These are phyloP conservation scores for Cladophialophora chaetospira DNA, from an alignment of 2,329 filamentous ascomycete genomes.

Conservation along the genomic window DNA sequence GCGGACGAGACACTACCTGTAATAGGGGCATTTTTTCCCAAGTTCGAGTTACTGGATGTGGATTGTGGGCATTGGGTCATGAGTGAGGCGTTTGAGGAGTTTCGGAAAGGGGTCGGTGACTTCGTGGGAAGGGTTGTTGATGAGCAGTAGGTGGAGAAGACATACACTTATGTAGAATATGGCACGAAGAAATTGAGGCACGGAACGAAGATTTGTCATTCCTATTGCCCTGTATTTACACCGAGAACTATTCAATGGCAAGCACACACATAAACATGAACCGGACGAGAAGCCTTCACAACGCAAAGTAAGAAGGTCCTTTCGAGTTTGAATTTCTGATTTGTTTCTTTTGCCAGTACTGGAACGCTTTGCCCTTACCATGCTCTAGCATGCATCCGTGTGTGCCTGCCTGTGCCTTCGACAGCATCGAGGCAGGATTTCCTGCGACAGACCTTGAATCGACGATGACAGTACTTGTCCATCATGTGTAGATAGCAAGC, in stretches of 20 bases:
- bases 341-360: slow-evolving; percentile 4
- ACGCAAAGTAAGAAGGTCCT: no score
- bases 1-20: slow-evolving; percentile 43
- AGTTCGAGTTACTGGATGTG: slow-evolving; percentile 43
- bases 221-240: no score
- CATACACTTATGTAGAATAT: not conserved
- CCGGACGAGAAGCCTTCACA: not conserved
- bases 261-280: no score
- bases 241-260: no score
- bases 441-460: no score
- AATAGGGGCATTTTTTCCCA: slow-evolving; percentile 47
- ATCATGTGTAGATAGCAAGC: no score
- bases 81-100: slow-evolving; percentile 48
- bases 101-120: slow-evolving; percentile 40
- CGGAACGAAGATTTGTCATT: no score
- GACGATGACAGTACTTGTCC: no score
- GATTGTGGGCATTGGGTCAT: slow-evolving; percentile 50
- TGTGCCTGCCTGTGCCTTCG: not conserved
- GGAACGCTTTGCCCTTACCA: not conserved
- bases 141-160: slow-evolving; percentile 1
- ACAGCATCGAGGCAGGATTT: not conserved
- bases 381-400: not conserved
- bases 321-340: not conserved
- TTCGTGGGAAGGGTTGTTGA: slow-evolving; percentile 31
- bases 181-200: not conserved